Percentiles rank a stretch among this genome's conserved stretches.
phyloP scores from a whole-genome alignment of 306 rosid species.

The Vigna nakashimae region DNA sequence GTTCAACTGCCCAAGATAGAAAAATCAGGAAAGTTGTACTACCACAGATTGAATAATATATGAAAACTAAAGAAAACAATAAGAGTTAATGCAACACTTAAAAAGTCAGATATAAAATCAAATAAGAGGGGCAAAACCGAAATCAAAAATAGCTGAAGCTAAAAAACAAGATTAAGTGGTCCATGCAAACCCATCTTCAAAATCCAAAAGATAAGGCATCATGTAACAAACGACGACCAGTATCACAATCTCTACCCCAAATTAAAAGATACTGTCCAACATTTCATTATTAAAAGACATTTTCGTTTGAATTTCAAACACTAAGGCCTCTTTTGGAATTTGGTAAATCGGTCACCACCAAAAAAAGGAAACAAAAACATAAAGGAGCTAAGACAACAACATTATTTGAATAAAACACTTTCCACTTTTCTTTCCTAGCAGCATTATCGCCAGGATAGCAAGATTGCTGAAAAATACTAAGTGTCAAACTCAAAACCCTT shows the following conservation, averaged over 20 bases:
- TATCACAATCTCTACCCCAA: slow-evolving; percentile 40
- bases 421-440: neutral
- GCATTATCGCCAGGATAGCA: slow-evolving; percentile 5
- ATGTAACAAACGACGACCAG: slow-evolving; percentile 39
- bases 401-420: slow-evolving; percentile 6
- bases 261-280: slow-evolving; percentile 52
- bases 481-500: neutral
- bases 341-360: slow-evolving; percentile 13
- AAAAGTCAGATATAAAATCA: slow-evolving; percentile 40
- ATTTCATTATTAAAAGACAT: slow-evolving; percentile 30
- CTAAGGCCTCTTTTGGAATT: slow-evolving; percentile 45
- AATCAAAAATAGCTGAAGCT: slow-evolving; percentile 38
- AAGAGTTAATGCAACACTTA: slow-evolving; percentile 5
- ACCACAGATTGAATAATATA: slow-evolving; percentile 9
- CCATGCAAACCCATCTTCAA: slow-evolving; percentile 59
- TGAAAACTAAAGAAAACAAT: neutral
- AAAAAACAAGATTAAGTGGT: slow-evolving; percentile 58
- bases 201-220: slow-evolving; percentile 57
- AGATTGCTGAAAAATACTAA: neutral
- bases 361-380: neutral
- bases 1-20: slow-evolving; percentile 43
- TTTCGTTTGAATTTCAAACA: slow-evolving; percentile 47
- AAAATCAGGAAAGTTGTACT: slow-evolving; percentile 31
- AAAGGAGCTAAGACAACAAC: neutral
- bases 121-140: slow-evolving; percentile 33